A percentile compares a stretch with the other conserved stretches of the same genome.
Evolutionary conservation across 768 basidiomycete species (phyloP).

Genomic region (Crassisporium funariophilum): DNA sequence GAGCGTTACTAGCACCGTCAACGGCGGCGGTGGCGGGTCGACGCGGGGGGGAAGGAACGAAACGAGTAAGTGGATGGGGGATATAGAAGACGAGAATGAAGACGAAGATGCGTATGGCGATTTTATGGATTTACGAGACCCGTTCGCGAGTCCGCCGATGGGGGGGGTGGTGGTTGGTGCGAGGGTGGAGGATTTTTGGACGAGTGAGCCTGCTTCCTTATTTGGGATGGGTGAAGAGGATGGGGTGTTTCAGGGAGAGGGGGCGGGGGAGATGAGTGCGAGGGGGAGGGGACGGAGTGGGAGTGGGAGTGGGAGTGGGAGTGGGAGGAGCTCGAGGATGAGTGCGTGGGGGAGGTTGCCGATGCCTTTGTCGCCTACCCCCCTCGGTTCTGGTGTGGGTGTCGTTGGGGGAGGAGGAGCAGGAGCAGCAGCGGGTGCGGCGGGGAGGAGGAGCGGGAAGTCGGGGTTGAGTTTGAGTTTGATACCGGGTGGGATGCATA

Average conservation of each 20-base stretch:
- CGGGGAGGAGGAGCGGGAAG: no score
- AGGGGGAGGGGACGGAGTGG: neutral
- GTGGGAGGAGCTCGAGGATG: constrained; percentile 19
- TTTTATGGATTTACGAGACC: constrained; percentile 36
- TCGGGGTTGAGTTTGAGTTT: neutral
- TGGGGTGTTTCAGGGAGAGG: no score
- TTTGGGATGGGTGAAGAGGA: constrained; percentile 7
- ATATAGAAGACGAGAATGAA: constrained; percentile 11
- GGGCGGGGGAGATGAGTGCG: constrained; percentile 7
- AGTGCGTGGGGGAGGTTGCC: constrained; percentile 29
- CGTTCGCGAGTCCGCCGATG: constrained; percentile 29
- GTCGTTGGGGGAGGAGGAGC: constrained; percentile 7
- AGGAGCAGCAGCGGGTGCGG: constrained; percentile 2
- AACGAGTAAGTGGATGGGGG: constrained; percentile 6
- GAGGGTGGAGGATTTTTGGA: neutral
- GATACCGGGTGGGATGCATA: constrained; percentile 7
- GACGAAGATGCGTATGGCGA: constrained; percentile 26
- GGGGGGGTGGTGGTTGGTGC: constrained; percentile 4
- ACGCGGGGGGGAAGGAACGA: neutral
- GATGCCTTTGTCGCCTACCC: constrained; percentile 15
- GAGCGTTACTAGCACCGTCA: constrained; percentile 8
- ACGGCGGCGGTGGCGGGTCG: constrained; percentile 2
- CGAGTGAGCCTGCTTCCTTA: neutral
- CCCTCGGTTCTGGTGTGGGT: constrained; percentile 8
- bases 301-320: neutral